These are phyloP conservation scores for Hirsutella rhossiliensis DNA, from an alignment of 2,329 filamentous ascomycete species.

Conservation along the genomic window DNA sequence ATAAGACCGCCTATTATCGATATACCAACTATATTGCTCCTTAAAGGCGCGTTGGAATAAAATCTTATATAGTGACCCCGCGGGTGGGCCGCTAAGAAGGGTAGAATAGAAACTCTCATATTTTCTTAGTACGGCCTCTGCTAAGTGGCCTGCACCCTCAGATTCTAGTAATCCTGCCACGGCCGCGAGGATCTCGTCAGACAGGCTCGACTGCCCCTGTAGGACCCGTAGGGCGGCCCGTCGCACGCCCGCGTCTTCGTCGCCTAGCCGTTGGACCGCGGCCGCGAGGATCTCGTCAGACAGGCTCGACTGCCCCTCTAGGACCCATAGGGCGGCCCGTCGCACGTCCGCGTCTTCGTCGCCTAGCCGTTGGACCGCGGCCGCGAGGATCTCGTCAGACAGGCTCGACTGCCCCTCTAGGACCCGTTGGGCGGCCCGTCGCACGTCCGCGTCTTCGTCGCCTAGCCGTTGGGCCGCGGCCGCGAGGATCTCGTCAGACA, in stretches of 20 bases:
- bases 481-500: too few relatives aligned
- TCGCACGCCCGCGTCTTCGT: background rate
- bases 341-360: background rate
- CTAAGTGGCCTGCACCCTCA: background rate
- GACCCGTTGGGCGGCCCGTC: background rate
- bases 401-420: background rate
- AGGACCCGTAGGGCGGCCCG: background rate
- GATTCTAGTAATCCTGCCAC: background rate
- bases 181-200: background rate
- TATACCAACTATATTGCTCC: background rate
- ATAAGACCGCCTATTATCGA: background rate
- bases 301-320: background rate
- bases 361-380: background rate
- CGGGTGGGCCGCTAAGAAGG: background rate
- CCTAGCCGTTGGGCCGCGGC: background rate
- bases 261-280: background rate
- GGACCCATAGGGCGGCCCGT: background rate
- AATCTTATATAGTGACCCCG: background rate
- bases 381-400: too few relatives aligned
- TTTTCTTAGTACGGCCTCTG: background rate
- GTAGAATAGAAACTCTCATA: background rate
- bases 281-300: background rate
- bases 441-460: background rate
- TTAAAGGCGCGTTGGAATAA: background rate
- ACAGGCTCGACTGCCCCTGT: background rate